Evolutionary conservation across 2,329 filamentous ascomycete species (phyloP).

Genomic region (Penicillium sp.): DNA sequence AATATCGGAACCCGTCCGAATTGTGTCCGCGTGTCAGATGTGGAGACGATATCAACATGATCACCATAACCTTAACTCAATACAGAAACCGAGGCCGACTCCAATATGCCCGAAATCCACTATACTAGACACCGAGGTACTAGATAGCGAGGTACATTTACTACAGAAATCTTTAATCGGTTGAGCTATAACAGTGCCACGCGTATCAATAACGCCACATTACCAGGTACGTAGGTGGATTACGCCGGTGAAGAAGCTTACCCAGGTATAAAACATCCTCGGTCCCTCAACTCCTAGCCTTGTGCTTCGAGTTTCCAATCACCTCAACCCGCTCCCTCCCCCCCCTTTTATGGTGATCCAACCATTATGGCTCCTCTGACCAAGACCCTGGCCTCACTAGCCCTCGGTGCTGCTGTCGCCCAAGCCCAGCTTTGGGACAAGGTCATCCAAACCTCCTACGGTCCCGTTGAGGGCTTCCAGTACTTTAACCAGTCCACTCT

Average conservation of each 20-base stretch:
- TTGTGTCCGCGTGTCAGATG: neutral
- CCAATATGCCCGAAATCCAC: neutral
- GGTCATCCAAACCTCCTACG: slow-evolving; percentile 20
- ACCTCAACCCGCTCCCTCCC: too few relatives aligned
- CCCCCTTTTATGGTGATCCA: neutral
- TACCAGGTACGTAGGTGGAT: too few relatives aligned
- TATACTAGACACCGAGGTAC: too few relatives aligned
- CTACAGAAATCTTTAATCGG: too few relatives aligned
- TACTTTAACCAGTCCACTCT: slow-evolving; percentile 24
- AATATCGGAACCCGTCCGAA: neutral
- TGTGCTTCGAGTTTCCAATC: neutral
- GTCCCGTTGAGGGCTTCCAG: slow-evolving; percentile 19
- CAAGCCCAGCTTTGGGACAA: slow-evolving; percentile 23
- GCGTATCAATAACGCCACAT: too few relatives aligned
- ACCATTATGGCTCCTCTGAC: slow-evolving; percentile 8
- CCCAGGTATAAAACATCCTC: neutral
- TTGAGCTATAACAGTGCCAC: too few relatives aligned
- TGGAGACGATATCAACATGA: neutral
- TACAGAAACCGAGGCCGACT: neutral
- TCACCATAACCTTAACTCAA: neutral
- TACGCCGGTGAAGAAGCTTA: too few relatives aligned
- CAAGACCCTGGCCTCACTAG: slow-evolving; percentile 10
- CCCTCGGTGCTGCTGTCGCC: slow-evolving; percentile 11
- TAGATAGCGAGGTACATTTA: too few relatives aligned
- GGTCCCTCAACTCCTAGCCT: neutral